Percentiles rank a stretch among this genome's conserved stretches.
Evolutionary conservation across 768 basidiomycete genomes (phyloP).

Genomic region (Termitomyces heimii): DNA sequence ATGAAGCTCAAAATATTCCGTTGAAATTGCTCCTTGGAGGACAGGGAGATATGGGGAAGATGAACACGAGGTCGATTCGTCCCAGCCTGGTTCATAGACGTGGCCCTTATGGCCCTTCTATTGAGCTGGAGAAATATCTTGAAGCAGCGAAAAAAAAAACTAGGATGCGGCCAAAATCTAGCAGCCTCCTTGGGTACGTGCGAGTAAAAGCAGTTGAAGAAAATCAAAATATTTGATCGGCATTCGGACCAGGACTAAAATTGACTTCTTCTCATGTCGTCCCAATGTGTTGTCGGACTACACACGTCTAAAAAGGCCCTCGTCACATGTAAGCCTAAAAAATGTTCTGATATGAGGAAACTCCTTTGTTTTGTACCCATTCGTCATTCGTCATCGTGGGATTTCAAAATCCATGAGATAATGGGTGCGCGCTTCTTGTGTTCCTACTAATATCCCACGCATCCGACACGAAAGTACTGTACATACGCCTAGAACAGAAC

Average conservation of each 20-base stretch:
- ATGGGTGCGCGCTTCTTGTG: not conserved
- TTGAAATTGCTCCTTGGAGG: slow-evolving; percentile 49
- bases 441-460: not conserved
- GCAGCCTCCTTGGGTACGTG: not conserved
- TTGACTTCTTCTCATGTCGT: not conserved
- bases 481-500: no score
- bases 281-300: not conserved
- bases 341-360: not conserved
- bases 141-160: not conserved
- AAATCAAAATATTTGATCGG: slow-evolving; percentile 2
- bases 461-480: not conserved
- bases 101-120: slow-evolving; percentile 11
- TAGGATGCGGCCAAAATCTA: not conserved
- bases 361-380: not conserved
- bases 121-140: slow-evolving; percentile 2
- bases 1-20: slow-evolving; percentile 51
- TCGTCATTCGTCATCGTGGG: not conserved
- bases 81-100: slow-evolving; percentile 10
- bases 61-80: slow-evolving; percentile 22
- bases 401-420: not conserved
- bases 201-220: not conserved
- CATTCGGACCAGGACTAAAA: not conserved
- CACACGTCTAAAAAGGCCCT: no score
- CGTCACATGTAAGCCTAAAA: no score
- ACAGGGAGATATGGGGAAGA: slow-evolving; percentile 40